These are phyloP conservation scores for Termitomyces sp. DNA, from an alignment of 768 basidiomycete species.

Conservation along the genomic window DNA sequence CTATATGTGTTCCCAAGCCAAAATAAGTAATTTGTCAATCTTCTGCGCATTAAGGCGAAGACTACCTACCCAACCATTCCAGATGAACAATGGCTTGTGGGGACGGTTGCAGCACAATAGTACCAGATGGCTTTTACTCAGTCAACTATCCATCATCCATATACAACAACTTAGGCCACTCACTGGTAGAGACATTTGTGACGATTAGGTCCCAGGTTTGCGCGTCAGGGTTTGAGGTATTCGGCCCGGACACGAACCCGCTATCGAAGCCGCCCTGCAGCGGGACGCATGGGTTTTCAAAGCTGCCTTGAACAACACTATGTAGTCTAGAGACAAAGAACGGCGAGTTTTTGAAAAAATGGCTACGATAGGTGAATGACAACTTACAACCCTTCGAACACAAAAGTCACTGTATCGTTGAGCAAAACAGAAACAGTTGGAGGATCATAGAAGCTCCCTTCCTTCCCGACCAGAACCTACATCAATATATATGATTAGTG, in stretches of 20 bases:
- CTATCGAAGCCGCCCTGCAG: conserved; percentile 38
- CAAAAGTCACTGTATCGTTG: conserved; percentile 34
- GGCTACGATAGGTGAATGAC: too few relatives aligned
- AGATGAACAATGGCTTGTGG: conserved; percentile 31
- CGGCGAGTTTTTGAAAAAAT: background rate
- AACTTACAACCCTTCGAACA: conserved; percentile 35
- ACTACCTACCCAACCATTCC: conserved; percentile 38
- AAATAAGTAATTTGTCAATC: background rate
- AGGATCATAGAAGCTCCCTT: conserved; percentile 39
- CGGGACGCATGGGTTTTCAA: conserved; percentile 34
- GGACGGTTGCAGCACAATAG: conserved; percentile 33
- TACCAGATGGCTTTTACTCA: conserved; percentile 29
- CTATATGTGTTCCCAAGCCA: conserved; percentile 15
- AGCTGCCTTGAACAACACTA: conserved; percentile 35
- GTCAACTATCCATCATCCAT: background rate
- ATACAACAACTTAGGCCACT: conserved; percentile 6
- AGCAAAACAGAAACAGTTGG: conserved; percentile 23
- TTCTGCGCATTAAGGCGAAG: background rate
- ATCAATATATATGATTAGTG: background rate
- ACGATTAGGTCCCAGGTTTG: conserved; percentile 31
- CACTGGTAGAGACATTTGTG: conserved; percentile 27
- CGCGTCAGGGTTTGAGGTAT: conserved; percentile 15
- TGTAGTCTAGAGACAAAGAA: conserved; percentile 25
- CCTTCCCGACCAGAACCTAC: conserved; percentile 35
- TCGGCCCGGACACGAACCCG: conserved; percentile 24